These are phyloP conservation scores for Dryas alaskensis DNA, from an alignment of 306 rosid genomes.

Conservation along the genomic window DNA sequence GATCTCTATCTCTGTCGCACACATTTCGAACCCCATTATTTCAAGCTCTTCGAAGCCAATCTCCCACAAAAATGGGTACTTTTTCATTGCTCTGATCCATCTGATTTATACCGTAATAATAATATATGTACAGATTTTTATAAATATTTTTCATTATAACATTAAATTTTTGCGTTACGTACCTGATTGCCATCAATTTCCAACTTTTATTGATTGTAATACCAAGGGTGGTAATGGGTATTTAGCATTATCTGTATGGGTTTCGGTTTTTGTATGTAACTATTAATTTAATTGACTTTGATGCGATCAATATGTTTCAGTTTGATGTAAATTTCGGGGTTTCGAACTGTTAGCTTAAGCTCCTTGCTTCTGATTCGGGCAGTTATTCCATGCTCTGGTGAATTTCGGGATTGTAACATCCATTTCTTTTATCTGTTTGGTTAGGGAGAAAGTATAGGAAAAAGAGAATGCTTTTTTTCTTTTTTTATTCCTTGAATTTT, in stretches of 20 bases:
- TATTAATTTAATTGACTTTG: conserved; percentile 13
- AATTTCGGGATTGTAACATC: conserved; percentile 20
- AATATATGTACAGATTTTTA: background rate
- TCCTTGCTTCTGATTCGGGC: conserved; percentile 8
- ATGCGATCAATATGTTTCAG: conserved; percentile 30
- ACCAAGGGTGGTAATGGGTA: background rate
- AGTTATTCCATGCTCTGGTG: background rate
- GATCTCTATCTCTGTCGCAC: conserved; percentile 28
- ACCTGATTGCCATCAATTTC: conserved; percentile 23
- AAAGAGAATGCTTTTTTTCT: conserved; percentile 9
- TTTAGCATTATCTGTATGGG: conserved; percentile 24
- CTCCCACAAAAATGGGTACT: conserved; percentile 51
- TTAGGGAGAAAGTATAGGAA: conserved; percentile 8
- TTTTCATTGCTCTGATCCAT: conserved; percentile 25
- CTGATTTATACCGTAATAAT: conserved; percentile 14
- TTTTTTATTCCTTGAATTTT: conserved; percentile 1
- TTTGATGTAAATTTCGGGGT: conserved; percentile 31
- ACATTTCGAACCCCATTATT: conserved; percentile 19
- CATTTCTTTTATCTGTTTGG: conserved; percentile 10
- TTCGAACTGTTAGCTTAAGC: conserved; percentile 19
- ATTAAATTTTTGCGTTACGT: conserved; percentile 17
- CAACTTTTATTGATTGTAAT: background rate
- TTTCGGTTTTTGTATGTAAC: conserved; percentile 23
- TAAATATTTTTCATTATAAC: background rate
- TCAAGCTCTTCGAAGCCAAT: conserved; percentile 27